Evolutionary conservation across 202 grass and related monocot genomes (phyloP).

Genomic region (Elaeis oleifera): DNA sequence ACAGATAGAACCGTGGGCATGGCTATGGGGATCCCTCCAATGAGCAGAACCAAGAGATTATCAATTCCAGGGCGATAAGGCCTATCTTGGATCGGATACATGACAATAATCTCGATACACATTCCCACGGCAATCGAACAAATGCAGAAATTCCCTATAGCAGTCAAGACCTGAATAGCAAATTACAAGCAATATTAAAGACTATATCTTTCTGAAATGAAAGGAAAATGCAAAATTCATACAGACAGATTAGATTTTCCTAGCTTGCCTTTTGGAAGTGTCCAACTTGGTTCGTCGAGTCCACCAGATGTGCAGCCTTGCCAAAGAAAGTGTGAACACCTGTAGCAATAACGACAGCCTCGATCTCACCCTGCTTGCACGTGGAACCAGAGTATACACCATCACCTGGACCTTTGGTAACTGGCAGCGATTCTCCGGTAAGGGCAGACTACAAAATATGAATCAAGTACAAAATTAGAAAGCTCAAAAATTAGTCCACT

Average conservation of each 20-base stretch:
- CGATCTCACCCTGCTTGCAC: conserved; percentile 22
- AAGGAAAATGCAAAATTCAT: not conserved
- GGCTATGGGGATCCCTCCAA: conserved; percentile 95
- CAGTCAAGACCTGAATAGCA: conserved; percentile 61
- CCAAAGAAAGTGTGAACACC: conserved; percentile 21
- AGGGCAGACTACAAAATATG: conserved; percentile 7
- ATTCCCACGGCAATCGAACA: conserved; percentile 88
- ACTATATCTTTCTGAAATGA: not conserved
- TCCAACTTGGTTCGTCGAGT: conserved; percentile 20
- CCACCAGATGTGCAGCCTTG: conserved; percentile 20
- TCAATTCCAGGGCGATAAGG: conserved; percentile 84
- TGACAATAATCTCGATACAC: conserved; percentile 75
- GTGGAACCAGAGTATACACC: conserved; percentile 23
- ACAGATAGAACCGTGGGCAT: conserved; percentile 96
- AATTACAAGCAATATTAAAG: not conserved
- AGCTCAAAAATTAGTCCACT: not conserved
- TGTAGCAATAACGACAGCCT: conserved; percentile 16
- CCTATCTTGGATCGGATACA: conserved; percentile 79
- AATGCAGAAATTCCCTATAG: conserved; percentile 96
- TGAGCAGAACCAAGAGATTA: conserved; percentile 93
- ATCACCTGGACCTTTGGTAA: conserved; percentile 19
- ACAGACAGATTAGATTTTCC: not conserved
- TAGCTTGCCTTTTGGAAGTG: conserved; percentile 24
- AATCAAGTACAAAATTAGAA: not conserved
- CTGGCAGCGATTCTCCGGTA: conserved; percentile 17